A percentile compares a stretch with the other conserved stretches of the same genome.
Conservation (phyloP, 2,329 filamentous ascomycete genomes). For the Fusarium nematophilum region DNA sequence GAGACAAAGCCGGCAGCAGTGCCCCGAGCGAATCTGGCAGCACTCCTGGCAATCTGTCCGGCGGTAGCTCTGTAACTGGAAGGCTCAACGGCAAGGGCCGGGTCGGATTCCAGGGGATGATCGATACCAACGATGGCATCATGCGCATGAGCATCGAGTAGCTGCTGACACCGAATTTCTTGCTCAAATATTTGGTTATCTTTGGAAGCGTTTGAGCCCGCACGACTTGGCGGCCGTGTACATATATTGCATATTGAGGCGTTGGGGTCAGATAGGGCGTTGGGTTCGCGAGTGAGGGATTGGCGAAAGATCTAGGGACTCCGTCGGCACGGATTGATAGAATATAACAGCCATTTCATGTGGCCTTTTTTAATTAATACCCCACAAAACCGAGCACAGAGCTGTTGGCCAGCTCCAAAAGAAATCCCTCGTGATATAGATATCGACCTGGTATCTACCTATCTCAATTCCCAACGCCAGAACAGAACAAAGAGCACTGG, state of each 20-base stretch:
- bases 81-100: slow-evolving; percentile 68
- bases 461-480: slow-evolving; percentile 38
- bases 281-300: slow-evolving; percentile 3
- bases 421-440: slow-evolving; percentile 26
- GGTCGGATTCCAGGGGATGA: slow-evolving; percentile 91
- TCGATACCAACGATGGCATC: slow-evolving; percentile 91
- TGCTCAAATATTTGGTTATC: neutral
- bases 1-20: slow-evolving; percentile 62
- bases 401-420: slow-evolving; percentile 4
- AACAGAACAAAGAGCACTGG: slow-evolving; percentile 18
- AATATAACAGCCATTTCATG: slow-evolving; percentile 16
- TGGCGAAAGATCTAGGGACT: neutral
- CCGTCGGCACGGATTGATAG: slow-evolving; percentile 10
- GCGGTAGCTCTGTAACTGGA: slow-evolving; percentile 51
- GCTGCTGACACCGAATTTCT: neutral
- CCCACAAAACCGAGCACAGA: slow-evolving; percentile 15
- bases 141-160: slow-evolving; percentile 98
- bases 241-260: slow-evolving; percentile 34
- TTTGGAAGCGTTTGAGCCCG: slow-evolving; percentile 5
- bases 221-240: neutral
- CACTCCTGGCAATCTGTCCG: slow-evolving; percentile 44
- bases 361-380: slow-evolving; percentile 35
- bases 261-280: slow-evolving; percentile 31
- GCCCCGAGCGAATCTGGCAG: slow-evolving; percentile 64
- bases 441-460: slow-evolving; percentile 39